Evolutionary conservation across 2,329 filamentous ascomycete genomes (phyloP).

Genomic region (Zarea fungicola): DNA sequence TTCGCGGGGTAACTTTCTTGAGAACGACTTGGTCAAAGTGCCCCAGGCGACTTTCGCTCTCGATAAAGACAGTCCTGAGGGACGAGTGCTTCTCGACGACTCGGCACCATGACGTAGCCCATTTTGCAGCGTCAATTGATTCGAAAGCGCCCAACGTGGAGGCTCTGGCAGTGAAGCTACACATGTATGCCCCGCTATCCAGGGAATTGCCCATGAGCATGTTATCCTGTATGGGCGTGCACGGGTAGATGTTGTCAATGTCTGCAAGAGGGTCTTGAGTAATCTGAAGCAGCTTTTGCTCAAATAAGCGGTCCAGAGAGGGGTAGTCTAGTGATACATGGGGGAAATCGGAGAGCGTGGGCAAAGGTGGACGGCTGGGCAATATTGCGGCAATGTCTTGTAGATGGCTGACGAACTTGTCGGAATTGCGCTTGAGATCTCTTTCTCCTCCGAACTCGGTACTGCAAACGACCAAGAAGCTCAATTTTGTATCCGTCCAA

Average conservation of each 20-base stretch:
- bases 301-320: slow-evolving; percentile 9
- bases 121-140: not conserved
- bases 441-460: slow-evolving; percentile 1
- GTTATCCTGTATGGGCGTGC: slow-evolving; percentile 6
- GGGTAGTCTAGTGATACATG: slow-evolving; percentile 8
- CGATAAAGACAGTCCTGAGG: slow-evolving; percentile 2
- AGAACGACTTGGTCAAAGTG: slow-evolving; percentile 4
- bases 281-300: slow-evolving; percentile 7
- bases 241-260: slow-evolving; percentile 3
- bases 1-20: not conserved
- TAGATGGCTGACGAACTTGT: not conserved
- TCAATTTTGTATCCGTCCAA: slow-evolving; percentile 7
- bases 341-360: slow-evolving; percentile 1
- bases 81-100: slow-evolving; percentile 3
- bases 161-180: not conserved
- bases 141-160: not conserved
- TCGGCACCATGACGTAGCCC: not conserved
- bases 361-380: not conserved
- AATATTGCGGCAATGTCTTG: not conserved
- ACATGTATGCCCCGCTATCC: slow-evolving; percentile 8
- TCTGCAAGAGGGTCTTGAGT: slow-evolving; percentile 6
- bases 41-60: not conserved
- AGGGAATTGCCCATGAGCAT: slow-evolving; percentile 1
- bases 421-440: not conserved
- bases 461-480: slow-evolving; percentile 7